Percentiles rank a stretch among this genome's conserved stretches.
These are phyloP conservation scores for Luffa acutangula DNA, from an alignment of 306 rosid species.

Conservation along the genomic window DNA sequence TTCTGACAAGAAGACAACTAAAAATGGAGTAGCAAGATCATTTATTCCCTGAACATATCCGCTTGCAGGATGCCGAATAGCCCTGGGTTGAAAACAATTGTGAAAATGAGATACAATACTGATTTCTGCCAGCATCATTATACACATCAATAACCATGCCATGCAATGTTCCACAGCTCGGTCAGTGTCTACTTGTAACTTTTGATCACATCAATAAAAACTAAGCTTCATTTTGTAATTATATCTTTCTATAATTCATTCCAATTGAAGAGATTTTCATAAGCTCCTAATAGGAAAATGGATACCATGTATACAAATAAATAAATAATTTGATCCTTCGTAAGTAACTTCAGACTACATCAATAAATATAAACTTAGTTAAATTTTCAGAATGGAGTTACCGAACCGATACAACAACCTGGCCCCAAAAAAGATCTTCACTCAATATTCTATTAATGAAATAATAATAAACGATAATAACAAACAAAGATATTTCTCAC, in stretches of 20 bases:
- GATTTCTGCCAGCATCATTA: slow-evolving; percentile 1
- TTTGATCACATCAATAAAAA: not conserved
- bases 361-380: not conserved
- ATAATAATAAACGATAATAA: not conserved
- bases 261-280: not conserved
- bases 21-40: slow-evolving; percentile 88
- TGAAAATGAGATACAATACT: slow-evolving; percentile 5
- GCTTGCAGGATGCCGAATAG: slow-evolving; percentile 98
- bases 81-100: slow-evolving; percentile 40
- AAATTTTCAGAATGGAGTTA: not conserved
- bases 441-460: not conserved
- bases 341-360: not conserved
- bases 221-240: not conserved
- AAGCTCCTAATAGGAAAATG: not conserved
- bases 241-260: not conserved
- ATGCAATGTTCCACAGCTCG: not conserved
- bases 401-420: not conserved
- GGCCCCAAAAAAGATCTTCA: not conserved
- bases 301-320: not conserved
- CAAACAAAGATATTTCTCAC: not conserved
- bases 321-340: not conserved
- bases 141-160: not conserved
- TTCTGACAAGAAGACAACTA: slow-evolving; percentile 87
- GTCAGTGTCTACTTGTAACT: not conserved
- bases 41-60: slow-evolving; percentile 99